Percentiles rank a stretch among this genome's conserved stretches.
Conservation (phyloP, 73 alveolate species). For the Tetrahymena thermophila region DNA sequence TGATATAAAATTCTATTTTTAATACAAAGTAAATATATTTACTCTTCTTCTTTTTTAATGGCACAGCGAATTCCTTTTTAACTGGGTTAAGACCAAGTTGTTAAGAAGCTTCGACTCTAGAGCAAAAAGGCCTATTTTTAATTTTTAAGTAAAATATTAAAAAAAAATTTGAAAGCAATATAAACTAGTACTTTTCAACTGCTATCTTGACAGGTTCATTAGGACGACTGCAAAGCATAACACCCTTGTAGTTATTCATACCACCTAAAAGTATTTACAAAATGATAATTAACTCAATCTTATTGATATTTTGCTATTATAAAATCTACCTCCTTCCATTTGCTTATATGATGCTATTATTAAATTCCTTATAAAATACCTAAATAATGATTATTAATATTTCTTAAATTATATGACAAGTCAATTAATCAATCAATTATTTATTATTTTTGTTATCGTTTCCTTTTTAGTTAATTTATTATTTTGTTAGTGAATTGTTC, state of each 20-base stretch:
- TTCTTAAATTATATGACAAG: neutral
- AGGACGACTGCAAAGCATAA: slow-evolving; percentile 89
- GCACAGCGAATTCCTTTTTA: slow-evolving; percentile 37
- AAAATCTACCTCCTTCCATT: neutral
- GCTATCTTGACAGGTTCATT: slow-evolving; percentile 52
- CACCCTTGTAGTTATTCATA: slow-evolving; percentile 78
- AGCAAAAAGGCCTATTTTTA: slow-evolving; percentile 59
- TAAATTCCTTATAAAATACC: neutral
- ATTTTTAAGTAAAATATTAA: neutral
- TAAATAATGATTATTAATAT: neutral
- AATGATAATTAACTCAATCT: neutral
- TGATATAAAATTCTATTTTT: too few relatives aligned
- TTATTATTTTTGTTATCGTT: neutral
- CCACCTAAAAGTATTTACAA: slow-evolving; percentile 13
- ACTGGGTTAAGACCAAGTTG: slow-evolving; percentile 72
- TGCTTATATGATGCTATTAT: neutral
- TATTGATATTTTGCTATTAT: neutral
- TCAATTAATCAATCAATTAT: neutral
- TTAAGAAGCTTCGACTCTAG: slow-evolving; percentile 69
- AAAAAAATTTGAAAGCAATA: too few relatives aligned
- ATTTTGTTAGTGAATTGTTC: neutral
- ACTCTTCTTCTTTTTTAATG: slow-evolving; percentile 38
- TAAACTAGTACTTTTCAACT: slow-evolving; percentile 47
- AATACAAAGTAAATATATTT: neutral
- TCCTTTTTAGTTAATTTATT: neutral